A percentile compares a stretch with the other conserved stretches of the same genome.
Conservation (phyloP, 2,329 filamentous ascomycete species). For the Xylaria sp. region DNA sequence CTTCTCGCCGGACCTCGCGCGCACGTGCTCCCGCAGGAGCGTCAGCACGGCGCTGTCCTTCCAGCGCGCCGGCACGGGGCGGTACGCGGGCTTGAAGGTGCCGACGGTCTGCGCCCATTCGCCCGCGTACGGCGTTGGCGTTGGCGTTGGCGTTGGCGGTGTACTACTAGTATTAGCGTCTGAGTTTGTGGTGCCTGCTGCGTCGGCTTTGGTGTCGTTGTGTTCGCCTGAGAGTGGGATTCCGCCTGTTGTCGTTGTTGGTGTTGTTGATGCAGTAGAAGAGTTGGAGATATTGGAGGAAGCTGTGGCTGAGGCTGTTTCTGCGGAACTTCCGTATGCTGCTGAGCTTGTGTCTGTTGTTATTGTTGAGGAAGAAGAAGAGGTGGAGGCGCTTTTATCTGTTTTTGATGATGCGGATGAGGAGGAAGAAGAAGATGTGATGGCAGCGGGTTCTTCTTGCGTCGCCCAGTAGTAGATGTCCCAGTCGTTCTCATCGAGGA, state of each 20-base stretch:
- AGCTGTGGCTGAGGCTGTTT: constrained; percentile 58
- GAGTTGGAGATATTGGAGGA: constrained; percentile 2
- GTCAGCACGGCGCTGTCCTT: constrained; percentile 80
- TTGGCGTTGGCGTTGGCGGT: too few species aligned
- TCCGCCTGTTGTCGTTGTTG: constrained; percentile 18
- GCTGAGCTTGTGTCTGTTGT: constrained; percentile 23
- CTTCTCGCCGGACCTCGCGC: constrained; percentile 66
- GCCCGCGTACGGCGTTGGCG: constrained; percentile 62
- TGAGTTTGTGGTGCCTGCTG: constrained; percentile 34
- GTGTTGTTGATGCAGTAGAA: constrained; percentile 15
- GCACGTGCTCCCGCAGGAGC: constrained; percentile 84
- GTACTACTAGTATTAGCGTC: too few species aligned
- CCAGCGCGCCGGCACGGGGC: constrained; percentile 90
- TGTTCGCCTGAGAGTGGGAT: constrained; percentile 42
- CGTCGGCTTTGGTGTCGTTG: constrained; percentile 43
- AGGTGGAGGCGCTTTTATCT: not conserved
- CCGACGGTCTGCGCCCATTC: constrained; percentile 98
- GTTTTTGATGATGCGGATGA: constrained; percentile 10
- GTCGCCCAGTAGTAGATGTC: constrained; percentile 99
- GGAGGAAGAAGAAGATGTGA: constrained; percentile 61
- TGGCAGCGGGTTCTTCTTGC: constrained; percentile 74
- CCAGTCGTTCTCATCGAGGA: constrained; percentile 99
- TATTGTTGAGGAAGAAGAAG: constrained; percentile 12
- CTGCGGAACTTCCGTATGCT: constrained; percentile 34
- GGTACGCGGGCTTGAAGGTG: constrained; percentile 91